Conservation (phyloP, 2,329 filamentous ascomycete species). For the Neoscytalidium dimidiatum region DNA sequence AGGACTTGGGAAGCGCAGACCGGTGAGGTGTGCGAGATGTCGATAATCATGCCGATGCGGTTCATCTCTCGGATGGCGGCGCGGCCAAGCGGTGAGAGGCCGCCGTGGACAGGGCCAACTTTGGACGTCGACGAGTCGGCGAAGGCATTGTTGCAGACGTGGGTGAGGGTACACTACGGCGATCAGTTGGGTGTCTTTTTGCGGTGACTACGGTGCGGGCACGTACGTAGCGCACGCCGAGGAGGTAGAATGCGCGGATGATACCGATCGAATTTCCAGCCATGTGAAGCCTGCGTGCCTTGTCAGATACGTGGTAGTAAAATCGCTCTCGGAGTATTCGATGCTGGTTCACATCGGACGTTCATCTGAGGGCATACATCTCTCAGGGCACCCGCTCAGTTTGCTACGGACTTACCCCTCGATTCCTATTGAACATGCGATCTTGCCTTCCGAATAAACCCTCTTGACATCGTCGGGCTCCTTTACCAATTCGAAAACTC, state of each 20-base stretch:
- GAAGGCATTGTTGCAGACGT: conserved; percentile 27
- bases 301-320: background rate
- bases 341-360: too few species aligned
- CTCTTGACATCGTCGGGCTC: conserved; percentile 30
- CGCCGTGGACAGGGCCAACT: conserved; percentile 7
- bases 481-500: conserved; percentile 29
- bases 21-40: conserved; percentile 13
- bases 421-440: conserved; percentile 42
- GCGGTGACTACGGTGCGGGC: background rate
- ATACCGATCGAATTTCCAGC: conserved; percentile 37
- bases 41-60: conserved; percentile 33
- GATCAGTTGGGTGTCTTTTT: background rate
- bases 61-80: conserved; percentile 40
- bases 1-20: conserved; percentile 3
- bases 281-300: conserved; percentile 29
- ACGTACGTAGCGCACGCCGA: conserved; percentile 43
- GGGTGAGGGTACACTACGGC: conserved; percentile 24
- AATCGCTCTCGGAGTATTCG: too few species aligned
- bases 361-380: too few species aligned
- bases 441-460: conserved; percentile 34
- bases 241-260: conserved; percentile 38
- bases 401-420: conserved; percentile 33
- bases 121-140: conserved; percentile 23
- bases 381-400: too few species aligned
- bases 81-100: conserved; percentile 26